Conservation (phyloP, 2,329 filamentous ascomycete species). For the Fonsecaea multimorphosa region DNA sequence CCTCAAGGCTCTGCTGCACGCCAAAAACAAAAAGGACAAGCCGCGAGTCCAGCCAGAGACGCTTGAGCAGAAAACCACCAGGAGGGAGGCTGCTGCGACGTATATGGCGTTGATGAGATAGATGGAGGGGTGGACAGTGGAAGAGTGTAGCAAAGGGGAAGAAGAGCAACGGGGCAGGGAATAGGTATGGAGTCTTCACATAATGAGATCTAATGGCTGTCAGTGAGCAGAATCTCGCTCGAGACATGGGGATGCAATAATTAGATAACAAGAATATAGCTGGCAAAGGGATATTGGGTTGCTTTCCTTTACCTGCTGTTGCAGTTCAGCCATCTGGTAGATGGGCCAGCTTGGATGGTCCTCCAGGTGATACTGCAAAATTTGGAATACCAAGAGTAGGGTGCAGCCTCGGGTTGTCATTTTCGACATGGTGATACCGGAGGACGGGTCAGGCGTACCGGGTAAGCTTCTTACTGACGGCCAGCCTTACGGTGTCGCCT, state of each 20-base stretch:
- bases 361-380: not conserved
- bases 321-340: too few species aligned
- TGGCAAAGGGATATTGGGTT: too few species aligned
- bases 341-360: too few species aligned
- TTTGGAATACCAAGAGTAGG: too few species aligned
- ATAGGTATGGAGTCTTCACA: too few species aligned
- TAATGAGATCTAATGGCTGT: not conserved
- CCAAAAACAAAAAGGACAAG: slow-evolving; percentile 24
- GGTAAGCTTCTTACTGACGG: not conserved
- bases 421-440: not conserved
- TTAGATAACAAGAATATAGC: not conserved
- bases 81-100: slow-evolving; percentile 27
- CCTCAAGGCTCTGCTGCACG: slow-evolving; percentile 35
- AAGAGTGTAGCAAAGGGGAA: not conserved
- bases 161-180: not conserved
- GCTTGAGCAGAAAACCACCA: slow-evolving; percentile 23
- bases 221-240: not conserved
- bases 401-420: not conserved
- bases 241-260: not conserved
- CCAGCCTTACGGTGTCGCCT: not conserved
- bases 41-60: slow-evolving; percentile 18
- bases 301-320: not conserved
- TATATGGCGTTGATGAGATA: slow-evolving; percentile 33
- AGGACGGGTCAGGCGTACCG: not conserved
- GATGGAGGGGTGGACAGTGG: not conserved